Percentiles rank a stretch among this genome's conserved stretches.
These are phyloP conservation scores for Dothidotthia symphoricarpi DNA, from an alignment of 2,329 filamentous ascomycete genomes.

Conservation along the genomic window DNA sequence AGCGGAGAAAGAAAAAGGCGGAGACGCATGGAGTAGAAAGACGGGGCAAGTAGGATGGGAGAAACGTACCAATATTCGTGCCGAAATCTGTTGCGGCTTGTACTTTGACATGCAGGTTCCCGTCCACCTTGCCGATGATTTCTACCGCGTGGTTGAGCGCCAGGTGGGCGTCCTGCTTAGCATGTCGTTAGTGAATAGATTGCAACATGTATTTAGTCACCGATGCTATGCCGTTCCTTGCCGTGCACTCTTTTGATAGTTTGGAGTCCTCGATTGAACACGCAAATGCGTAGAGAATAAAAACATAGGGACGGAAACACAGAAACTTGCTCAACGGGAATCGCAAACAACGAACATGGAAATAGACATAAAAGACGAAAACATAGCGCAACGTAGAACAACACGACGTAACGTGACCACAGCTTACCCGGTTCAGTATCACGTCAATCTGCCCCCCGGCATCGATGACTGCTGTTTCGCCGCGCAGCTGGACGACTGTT, in stretches of 20 bases:
- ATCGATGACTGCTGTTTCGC: slow-evolving; percentile 77
- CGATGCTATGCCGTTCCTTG: too few relatives aligned
- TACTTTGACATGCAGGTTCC: slow-evolving; percentile 69
- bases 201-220: too few relatives aligned
- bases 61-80: slow-evolving; percentile 61
- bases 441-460: slow-evolving; percentile 73
- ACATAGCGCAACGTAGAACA: too few relatives aligned
- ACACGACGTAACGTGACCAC: too few relatives aligned
- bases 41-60: slow-evolving; percentile 1
- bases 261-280: too few relatives aligned
- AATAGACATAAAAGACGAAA: background rate
- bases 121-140: slow-evolving; percentile 76
- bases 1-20: too few relatives aligned
- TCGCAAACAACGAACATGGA: too few relatives aligned
- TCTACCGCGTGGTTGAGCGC: slow-evolving; percentile 69
- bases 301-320: too few relatives aligned
- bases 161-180: slow-evolving; percentile 65
- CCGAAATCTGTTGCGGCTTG: slow-evolving; percentile 70
- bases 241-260: too few relatives aligned
- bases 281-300: too few relatives aligned
- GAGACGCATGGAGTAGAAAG: background rate
- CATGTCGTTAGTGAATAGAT: too few relatives aligned
- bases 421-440: slow-evolving; percentile 72
- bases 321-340: too few relatives aligned
- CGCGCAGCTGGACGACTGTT: slow-evolving; percentile 77